A percentile compares a stretch with the other conserved stretches of the same genome.
These are phyloP conservation scores for Diutina neorugosa DNA, from an alignment of 1,139 yeast species.

Conservation along the genomic window DNA sequence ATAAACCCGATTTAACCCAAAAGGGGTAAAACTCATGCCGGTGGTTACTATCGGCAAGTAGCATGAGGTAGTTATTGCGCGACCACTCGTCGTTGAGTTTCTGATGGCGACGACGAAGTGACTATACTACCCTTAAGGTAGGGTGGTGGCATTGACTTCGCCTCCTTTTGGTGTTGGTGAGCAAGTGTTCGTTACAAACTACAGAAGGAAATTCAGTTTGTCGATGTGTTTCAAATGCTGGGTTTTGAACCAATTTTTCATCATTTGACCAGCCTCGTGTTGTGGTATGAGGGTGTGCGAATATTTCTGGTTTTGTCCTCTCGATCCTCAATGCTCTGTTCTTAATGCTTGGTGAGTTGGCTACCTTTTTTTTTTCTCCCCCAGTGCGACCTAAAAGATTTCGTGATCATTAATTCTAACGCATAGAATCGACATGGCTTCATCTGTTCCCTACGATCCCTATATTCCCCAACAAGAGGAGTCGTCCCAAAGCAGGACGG, in stretches of 20 bases:
- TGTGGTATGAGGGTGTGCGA: not conserved
- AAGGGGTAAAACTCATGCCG: not conserved
- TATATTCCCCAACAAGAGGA: conserved; percentile 59
- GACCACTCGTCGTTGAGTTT: not conserved
- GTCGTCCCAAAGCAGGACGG: conserved; percentile 54
- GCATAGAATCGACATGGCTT: conserved; percentile 41
- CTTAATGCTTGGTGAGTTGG: not conserved
- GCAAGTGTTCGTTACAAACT: too few species aligned
- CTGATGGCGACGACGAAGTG: too few species aligned
- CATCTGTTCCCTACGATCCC: conserved; percentile 85
- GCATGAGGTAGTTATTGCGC: not conserved
- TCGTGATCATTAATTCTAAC: not conserved
- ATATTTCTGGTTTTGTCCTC: not conserved
- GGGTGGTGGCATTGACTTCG: too few species aligned
- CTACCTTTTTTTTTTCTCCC: not conserved
- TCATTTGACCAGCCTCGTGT: not conserved
- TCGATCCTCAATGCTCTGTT: not conserved
- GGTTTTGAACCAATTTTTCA: too few species aligned
- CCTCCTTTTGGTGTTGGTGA: too few species aligned
- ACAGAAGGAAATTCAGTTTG: too few species aligned
- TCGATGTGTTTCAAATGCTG: too few species aligned
- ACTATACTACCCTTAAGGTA: too few species aligned
- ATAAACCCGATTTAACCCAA: not conserved
- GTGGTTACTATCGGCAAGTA: not conserved
- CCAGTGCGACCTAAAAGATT: not conserved